A percentile compares a stretch with the other conserved stretches of the same genome.
These are phyloP conservation scores for Xylaria grammica DNA, from an alignment of 495 filamentous ascomycete genomes.

Conservation along the genomic window DNA sequence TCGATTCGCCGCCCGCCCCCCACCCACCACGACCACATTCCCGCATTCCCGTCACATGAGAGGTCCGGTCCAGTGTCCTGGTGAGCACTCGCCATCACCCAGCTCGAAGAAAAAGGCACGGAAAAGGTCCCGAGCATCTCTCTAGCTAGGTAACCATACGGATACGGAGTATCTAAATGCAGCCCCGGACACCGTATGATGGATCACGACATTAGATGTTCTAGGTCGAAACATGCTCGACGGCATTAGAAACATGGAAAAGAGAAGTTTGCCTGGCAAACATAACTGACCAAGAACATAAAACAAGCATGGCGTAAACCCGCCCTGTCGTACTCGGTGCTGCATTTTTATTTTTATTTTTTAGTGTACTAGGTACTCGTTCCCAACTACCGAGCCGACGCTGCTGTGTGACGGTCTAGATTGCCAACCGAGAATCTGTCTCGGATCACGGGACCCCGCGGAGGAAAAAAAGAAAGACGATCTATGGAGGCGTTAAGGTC, in stretches of 20 bases:
- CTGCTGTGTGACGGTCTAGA: neutral
- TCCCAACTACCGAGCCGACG: neutral
- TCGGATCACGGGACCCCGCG: constrained; percentile 2
- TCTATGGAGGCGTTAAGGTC: too few species aligned
- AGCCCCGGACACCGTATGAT: too few species aligned
- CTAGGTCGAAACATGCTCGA: too few species aligned
- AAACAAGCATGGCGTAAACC: neutral
- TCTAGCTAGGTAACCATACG: too few species aligned
- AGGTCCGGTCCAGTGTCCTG: too few species aligned
- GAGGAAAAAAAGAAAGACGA: neutral
- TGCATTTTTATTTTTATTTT: neutral
- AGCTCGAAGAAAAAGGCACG: too few species aligned
- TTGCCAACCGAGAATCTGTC: neutral
- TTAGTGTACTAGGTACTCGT: neutral
- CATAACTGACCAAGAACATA: neutral
- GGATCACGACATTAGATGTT: too few species aligned
- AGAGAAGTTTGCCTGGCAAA: neutral
- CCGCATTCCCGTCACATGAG: neutral
- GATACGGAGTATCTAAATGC: too few species aligned
- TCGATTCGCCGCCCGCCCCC: neutral
- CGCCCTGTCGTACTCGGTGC: too few species aligned
- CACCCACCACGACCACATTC: neutral
- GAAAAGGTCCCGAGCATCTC: too few species aligned
- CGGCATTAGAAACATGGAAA: too few species aligned
- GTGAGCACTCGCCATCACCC: too few species aligned